Conservation (phyloP, 2,329 filamentous ascomycete genomes). For the Byssochlamys sp. region DNA sequence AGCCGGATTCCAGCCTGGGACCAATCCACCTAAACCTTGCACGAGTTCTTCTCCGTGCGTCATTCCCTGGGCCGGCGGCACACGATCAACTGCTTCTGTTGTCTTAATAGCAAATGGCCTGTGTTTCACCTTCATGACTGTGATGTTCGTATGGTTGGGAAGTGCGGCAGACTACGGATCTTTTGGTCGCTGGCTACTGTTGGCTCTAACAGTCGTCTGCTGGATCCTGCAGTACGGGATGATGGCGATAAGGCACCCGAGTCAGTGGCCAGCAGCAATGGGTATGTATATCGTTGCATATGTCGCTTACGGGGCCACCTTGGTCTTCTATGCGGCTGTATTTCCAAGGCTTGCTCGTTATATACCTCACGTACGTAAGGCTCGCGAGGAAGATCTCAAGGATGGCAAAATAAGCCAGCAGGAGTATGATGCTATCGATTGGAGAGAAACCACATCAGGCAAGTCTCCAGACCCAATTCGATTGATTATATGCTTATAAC, state of each 20-base stretch:
- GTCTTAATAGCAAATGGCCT: constrained; percentile 35
- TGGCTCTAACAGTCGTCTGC: constrained; percentile 31
- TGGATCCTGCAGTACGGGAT: constrained; percentile 35
- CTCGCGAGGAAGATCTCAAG: constrained; percentile 31
- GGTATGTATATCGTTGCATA: constrained; percentile 32
- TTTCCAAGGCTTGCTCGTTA: constrained; percentile 32
- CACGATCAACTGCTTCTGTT: constrained; percentile 29
- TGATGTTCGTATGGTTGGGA: constrained; percentile 34
- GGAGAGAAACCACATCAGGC: constrained; percentile 35
- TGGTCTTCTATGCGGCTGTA: constrained; percentile 36
- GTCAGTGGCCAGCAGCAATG: constrained; percentile 35
- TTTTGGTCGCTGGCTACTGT: constrained; percentile 34
- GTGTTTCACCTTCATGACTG: constrained; percentile 34
- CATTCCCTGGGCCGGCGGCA: constrained; percentile 30
- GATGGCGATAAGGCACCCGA: constrained; percentile 27
- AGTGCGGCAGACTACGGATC: constrained; percentile 36
- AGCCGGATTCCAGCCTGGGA: constrained; percentile 30
- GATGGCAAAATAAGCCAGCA: constrained; percentile 29
- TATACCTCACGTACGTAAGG: constrained; percentile 34
- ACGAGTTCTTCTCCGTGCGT: constrained; percentile 28
- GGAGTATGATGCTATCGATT: constrained; percentile 35
- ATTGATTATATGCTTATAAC: constrained; percentile 1
- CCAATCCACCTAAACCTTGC: constrained; percentile 21
- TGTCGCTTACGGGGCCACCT: constrained; percentile 30
- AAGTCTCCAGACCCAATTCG: background rate